Base-by-base conservation (phyloP, 768 basidiomycete genomes). In the Tricholoma sp. region DNA sequence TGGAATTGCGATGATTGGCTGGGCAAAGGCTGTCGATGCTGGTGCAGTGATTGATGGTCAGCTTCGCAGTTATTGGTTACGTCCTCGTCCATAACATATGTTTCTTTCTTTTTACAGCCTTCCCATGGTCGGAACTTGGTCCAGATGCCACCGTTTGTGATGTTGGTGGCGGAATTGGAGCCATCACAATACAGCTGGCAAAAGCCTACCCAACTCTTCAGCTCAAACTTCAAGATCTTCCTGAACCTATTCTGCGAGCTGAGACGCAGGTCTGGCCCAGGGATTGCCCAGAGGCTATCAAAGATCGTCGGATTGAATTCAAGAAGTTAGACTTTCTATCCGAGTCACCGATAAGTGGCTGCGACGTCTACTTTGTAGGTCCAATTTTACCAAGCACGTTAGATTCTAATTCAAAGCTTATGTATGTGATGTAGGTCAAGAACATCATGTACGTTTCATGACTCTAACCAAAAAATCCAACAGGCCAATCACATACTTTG, bases 351-450 rank as follows among this genome's bases (percentile, higher is more conserved):
- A 66, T 70, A 8, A 50, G 59, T 2, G 69, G 63, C 7, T 72
- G 70, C 42, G 68, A 74, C 52, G 57, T 74, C 17, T 76, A 77
- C 60, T 76, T 72, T 60, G 75, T 76, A 59, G 60, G 71, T 63
- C 20, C 32, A 28, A 50, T n/a, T n/a, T n/a, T n/a, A n/a, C n/a
- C n/a, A n/a, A n/a, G n/a, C n/a, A n/a, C n/a, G n/a, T n/a, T n/a
- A n/a, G n/a, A n/a, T n/a, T n/a, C n/a, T n/a, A n/a, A n/a, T n/a
- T n/a, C n/a, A n/a, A n/a, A n/a, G n/a, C n/a, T n/a, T n/a, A n/a
- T n/a, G n/a, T n/a, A n/a, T n/a, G n/a, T n/a, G n/a, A 17, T 50
- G 13, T 11, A 36, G 36, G 6, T 36, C 10, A 36, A 11, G 36
- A 36, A 36, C 10, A 36, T 36, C 4, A 28, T 50, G n/a, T 17